phyloP scores from a whole-genome alignment of 768 basidiomycete genomes.

The Clathrus columnatus region DNA sequence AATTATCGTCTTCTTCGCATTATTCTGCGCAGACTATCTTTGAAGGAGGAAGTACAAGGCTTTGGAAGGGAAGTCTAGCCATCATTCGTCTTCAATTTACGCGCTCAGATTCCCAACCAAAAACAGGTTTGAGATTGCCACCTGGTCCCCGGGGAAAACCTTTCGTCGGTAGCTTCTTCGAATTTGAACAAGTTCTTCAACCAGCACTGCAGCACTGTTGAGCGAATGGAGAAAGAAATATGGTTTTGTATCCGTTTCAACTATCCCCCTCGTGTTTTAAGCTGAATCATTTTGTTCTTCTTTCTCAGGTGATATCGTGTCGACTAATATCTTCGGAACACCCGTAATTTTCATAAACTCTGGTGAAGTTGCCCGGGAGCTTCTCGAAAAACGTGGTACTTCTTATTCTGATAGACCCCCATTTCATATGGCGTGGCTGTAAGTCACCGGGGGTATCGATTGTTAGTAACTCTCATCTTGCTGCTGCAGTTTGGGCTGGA shows the following conservation, averaged over 20 bases:
- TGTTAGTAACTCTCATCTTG: too few relatives aligned
- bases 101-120: too few relatives aligned
- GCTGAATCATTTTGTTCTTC: neutral
- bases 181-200: conserved; percentile 16
- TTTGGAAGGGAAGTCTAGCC: too few relatives aligned
- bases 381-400: conserved; percentile 37
- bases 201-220: conserved; percentile 11
- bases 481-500: too few relatives aligned
- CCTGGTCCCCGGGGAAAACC: conserved; percentile 18
- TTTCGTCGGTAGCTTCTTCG: too few relatives aligned
- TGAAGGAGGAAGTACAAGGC: too few relatives aligned
- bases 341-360: conserved; percentile 41
- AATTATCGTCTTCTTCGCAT: too few relatives aligned
- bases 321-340: conserved; percentile 36
- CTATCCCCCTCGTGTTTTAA: neutral
- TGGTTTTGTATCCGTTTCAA: conserved; percentile 10
- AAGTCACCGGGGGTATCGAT: too few relatives aligned
- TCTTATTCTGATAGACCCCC: conserved; percentile 39
- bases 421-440: conserved; percentile 9
- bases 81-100: too few relatives aligned
- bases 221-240: conserved; percentile 17
- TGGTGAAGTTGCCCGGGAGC: conserved; percentile 30
- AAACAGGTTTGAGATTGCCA: conserved; percentile 7
- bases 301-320: conserved; percentile 37
- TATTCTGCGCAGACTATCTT: too few relatives aligned